Conservation (phyloP, 2,329 filamentous ascomycete species). For the Epichloe aotearoae region DNA sequence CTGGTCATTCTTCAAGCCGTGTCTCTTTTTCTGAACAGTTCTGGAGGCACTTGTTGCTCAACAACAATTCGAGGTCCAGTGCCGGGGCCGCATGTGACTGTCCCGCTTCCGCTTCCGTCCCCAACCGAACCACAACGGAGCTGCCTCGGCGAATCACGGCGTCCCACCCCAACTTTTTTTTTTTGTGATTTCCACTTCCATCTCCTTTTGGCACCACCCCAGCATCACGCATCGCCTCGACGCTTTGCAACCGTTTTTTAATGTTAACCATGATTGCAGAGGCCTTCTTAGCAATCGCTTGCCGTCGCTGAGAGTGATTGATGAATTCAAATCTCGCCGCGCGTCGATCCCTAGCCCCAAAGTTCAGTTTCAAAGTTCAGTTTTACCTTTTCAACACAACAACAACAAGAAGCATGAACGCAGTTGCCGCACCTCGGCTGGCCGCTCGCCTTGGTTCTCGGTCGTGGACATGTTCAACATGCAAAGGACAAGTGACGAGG, state of each 20-base stretch:
- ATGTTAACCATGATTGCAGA: constrained; percentile 7
- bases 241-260: not conserved
- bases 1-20: no score
- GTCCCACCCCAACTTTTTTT: constrained; percentile 4
- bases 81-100: not conserved
- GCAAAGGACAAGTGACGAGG: constrained; percentile 26
- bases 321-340: not conserved
- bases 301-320: constrained; percentile 6
- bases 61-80: no score
- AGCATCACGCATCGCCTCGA: not conserved
- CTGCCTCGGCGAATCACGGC: constrained; percentile 11
- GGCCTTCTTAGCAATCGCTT: not conserved
- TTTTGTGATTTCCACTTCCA: not conserved
- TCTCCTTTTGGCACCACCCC: not conserved
- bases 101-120: constrained; percentile 1
- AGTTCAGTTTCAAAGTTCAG: not conserved
- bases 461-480: constrained; percentile 34
- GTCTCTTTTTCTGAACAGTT: no score
- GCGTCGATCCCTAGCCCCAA: not conserved
- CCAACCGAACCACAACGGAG: constrained; percentile 5
- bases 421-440: constrained; percentile 24
- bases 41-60: no score
- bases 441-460: constrained; percentile 25
- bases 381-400: not conserved
- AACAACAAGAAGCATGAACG: constrained; percentile 23